Conservation (phyloP, 805 yeast species). For the Candida pini region DNA sequence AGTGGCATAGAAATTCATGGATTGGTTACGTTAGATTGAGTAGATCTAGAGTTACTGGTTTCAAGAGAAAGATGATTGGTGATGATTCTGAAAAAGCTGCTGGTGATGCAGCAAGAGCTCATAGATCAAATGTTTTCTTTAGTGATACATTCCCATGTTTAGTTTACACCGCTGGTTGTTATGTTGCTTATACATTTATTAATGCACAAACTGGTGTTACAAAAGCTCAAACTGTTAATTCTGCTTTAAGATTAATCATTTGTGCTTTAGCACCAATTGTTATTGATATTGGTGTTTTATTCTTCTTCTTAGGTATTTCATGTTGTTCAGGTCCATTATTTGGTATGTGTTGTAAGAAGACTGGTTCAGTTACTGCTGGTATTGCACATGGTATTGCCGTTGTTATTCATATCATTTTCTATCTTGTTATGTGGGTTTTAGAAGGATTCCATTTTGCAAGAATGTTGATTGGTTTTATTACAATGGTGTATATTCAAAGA, state of each 20-base stretch:
- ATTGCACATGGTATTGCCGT: slow-evolving; percentile 95
- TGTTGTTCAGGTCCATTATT: slow-evolving; percentile 98
- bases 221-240: slow-evolving; percentile 51
- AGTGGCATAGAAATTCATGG: slow-evolving; percentile 88
- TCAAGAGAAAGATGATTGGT: slow-evolving; percentile 68
- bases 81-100: slow-evolving; percentile 78
- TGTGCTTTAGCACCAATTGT: slow-evolving; percentile 90
- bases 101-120: slow-evolving; percentile 81
- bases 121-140: slow-evolving; percentile 63
- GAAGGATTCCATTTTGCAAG: slow-evolving; percentile 88
- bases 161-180: slow-evolving; percentile 73
- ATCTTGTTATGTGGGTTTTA: slow-evolving; percentile 94
- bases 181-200: slow-evolving; percentile 72
- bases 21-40: slow-evolving; percentile 77
- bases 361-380: slow-evolving; percentile 93
- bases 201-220: slow-evolving; percentile 83
- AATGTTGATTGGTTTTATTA: slow-evolving; percentile 79
- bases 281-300: slow-evolving; percentile 80
- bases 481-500: slow-evolving; percentile 85
- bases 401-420: slow-evolving; percentile 76
- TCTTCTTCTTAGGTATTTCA: slow-evolving; percentile 71
- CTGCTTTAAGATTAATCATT: slow-evolving; percentile 64
- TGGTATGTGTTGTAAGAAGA: slow-evolving; percentile 92
- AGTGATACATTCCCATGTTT: slow-evolving; percentile 70
- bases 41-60: slow-evolving; percentile 82